Conservation (phyloP, 1,284 basidiomycete species). For the Golubevia sp. region DNA sequence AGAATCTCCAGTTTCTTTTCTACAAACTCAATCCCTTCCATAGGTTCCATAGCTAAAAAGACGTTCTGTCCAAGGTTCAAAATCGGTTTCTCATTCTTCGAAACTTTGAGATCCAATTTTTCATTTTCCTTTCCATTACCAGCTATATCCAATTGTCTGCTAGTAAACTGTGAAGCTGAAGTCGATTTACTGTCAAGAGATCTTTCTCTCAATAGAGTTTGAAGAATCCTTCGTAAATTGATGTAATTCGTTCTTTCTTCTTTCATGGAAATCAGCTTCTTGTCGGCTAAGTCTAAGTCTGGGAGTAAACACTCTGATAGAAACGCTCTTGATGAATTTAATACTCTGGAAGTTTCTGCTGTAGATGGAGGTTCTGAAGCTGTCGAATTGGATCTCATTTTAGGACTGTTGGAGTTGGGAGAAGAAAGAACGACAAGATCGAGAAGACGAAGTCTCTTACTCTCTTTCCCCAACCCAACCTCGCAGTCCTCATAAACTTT, state of each 20-base stretch:
- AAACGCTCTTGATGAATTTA: slow-evolving; percentile 22
- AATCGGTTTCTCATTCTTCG: slow-evolving; percentile 20
- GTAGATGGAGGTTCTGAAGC: slow-evolving; percentile 14
- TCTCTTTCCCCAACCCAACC: neutral
- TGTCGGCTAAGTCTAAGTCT: slow-evolving; percentile 24
- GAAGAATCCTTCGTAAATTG: slow-evolving; percentile 17
- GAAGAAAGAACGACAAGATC: neutral
- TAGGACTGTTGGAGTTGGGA: neutral
- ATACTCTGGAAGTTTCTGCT: slow-evolving; percentile 21
- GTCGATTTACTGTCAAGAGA: slow-evolving; percentile 15
- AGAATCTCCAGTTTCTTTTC: slow-evolving; percentile 23
- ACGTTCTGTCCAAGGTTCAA: slow-evolving; percentile 23
- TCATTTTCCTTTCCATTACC: neutral
- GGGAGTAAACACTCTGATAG: slow-evolving; percentile 23
- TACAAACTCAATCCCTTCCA: slow-evolving; percentile 29
- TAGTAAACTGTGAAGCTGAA: neutral
- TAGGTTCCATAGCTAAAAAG: slow-evolving; percentile 25
- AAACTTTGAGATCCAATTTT: neutral
- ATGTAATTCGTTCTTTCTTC: slow-evolving; percentile 24
- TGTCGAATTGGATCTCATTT: slow-evolving; percentile 19
- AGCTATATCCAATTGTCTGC: neutral
- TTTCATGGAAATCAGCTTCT: slow-evolving; percentile 16
- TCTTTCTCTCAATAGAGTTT: slow-evolving; percentile 18
- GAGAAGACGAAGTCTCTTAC: neutral
- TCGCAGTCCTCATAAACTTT: slow-evolving; percentile 6